Evolutionary conservation across 371 early-diverging fungal genomes (phyloP).

Genomic region (Sporodiniella umbellata): DNA sequence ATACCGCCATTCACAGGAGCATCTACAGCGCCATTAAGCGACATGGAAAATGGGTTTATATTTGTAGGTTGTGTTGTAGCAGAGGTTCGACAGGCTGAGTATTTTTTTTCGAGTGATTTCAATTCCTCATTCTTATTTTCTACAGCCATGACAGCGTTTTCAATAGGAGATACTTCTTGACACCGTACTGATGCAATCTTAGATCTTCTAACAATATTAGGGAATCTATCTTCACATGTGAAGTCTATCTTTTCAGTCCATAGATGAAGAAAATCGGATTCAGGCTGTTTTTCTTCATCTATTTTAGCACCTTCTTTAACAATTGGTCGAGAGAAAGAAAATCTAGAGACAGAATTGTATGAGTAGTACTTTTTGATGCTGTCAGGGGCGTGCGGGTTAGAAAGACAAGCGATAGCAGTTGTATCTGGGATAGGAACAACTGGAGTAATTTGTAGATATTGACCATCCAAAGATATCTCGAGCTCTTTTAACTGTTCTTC

Average conservation of each 20-base stretch:
- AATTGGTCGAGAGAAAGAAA: slow-evolving; percentile 65
- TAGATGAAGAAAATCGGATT: slow-evolving; percentile 67
- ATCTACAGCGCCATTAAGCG: slow-evolving; percentile 80
- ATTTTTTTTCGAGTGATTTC: slow-evolving; percentile 52
- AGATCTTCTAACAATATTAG: slow-evolving; percentile 63
- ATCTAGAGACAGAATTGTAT: slow-evolving; percentile 61
- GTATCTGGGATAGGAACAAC: slow-evolving; percentile 62
- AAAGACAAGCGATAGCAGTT: slow-evolving; percentile 19
- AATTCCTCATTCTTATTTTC: slow-evolving; percentile 69
- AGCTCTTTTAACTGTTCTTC: slow-evolving; percentile 54
- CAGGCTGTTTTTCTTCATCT: slow-evolving; percentile 29
- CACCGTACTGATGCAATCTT: slow-evolving; percentile 48
- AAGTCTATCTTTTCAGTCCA: slow-evolving; percentile 77
- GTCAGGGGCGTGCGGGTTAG: slow-evolving; percentile 43
- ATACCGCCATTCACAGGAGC: slow-evolving; percentile 88
- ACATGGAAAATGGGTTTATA: slow-evolving; percentile 77
- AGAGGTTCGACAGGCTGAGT: slow-evolving; percentile 24
- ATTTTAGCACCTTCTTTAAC: slow-evolving; percentile 6
- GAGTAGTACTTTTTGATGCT: slow-evolving; percentile 58
- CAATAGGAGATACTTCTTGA: slow-evolving; percentile 70
- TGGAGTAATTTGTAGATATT: slow-evolving; percentile 69
- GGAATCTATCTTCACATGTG: slow-evolving; percentile 66
- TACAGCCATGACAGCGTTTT: slow-evolving; percentile 75
- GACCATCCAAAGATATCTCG: slow-evolving; percentile 49
- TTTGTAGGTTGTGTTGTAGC: slow-evolving; percentile 36